Conservation (phyloP, 2,329 filamentous ascomycete species). For the Epichloe uncinata region DNA sequence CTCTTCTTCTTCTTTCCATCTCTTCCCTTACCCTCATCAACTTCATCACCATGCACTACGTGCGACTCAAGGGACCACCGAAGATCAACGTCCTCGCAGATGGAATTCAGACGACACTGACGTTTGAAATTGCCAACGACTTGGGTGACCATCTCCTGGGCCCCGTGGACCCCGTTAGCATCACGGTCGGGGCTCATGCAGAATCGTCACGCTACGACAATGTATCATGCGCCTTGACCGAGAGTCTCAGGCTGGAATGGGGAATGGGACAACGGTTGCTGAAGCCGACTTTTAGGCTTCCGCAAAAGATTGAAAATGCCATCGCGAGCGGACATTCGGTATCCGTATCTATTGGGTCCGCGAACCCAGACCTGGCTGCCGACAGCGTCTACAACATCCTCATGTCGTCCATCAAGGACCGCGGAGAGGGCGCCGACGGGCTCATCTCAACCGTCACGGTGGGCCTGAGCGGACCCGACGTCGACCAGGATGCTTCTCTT, state of each 20-base stretch:
- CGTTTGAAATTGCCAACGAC: slow-evolving; percentile 44
- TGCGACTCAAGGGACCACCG: slow-evolving; percentile 37
- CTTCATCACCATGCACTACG: slow-evolving; percentile 39
- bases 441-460: slow-evolving; percentile 32
- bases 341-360: slow-evolving; percentile 16
- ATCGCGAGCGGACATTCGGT: slow-evolving; percentile 14
- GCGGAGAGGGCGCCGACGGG: slow-evolving; percentile 15
- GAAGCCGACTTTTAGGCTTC: slow-evolving; percentile 20
- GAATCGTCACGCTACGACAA: slow-evolving; percentile 8
- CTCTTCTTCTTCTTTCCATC: background rate
- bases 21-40: background rate
- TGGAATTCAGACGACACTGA: slow-evolving; percentile 24
- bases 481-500: slow-evolving; percentile 14
- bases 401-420: slow-evolving; percentile 9
- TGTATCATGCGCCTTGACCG: slow-evolving; percentile 13
- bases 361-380: slow-evolving; percentile 12
- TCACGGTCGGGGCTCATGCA: slow-evolving; percentile 24
- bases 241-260: slow-evolving; percentile 17
- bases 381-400: slow-evolving; percentile 16
- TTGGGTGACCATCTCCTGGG: slow-evolving; percentile 41
- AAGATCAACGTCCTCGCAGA: slow-evolving; percentile 18
- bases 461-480: slow-evolving; percentile 14
- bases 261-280: slow-evolving; percentile 26
- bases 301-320: slow-evolving; percentile 14
- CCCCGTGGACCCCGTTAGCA: slow-evolving; percentile 29